Conservation (phyloP, 225 moss, liverwort and hornwort genomes). For the Rhytidiadelphus loreus region DNA sequence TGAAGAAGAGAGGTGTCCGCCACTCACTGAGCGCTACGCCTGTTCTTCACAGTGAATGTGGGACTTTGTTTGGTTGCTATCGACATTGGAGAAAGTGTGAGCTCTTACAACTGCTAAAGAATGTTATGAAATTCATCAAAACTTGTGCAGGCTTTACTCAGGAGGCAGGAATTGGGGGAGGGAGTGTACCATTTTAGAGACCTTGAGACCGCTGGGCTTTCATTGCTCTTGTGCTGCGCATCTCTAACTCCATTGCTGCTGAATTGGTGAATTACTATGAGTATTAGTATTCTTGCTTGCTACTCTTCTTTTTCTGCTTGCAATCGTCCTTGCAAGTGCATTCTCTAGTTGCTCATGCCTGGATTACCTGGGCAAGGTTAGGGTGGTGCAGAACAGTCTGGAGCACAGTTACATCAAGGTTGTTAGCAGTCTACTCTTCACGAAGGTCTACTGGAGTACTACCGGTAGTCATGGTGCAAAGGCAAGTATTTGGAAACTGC, state of each 20-base stretch:
- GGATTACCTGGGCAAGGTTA: background rate
- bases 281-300: background rate
- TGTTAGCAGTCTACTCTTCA: background rate
- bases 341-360: background rate
- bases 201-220: background rate
- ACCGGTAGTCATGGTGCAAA: background rate
- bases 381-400: background rate
- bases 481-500: background rate
- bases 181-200: conserved; percentile 10
- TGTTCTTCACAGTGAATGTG: background rate
- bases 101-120: background rate
- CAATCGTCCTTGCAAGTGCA: background rate
- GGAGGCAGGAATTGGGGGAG: background rate
- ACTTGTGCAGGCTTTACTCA: background rate
- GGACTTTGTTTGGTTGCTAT: background rate
- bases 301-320: background rate
- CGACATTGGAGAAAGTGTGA: background rate
- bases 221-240: background rate
- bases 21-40: background rate
- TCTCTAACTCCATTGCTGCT: background rate
- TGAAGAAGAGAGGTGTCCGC: background rate
- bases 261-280: background rate
- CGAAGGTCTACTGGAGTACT: background rate
- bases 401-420: background rate
- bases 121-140: background rate